Base-by-base conservation (phyloP, 2,329 filamentous ascomycete genomes). In the Pseudophaeomoniella oleicola region DNA sequence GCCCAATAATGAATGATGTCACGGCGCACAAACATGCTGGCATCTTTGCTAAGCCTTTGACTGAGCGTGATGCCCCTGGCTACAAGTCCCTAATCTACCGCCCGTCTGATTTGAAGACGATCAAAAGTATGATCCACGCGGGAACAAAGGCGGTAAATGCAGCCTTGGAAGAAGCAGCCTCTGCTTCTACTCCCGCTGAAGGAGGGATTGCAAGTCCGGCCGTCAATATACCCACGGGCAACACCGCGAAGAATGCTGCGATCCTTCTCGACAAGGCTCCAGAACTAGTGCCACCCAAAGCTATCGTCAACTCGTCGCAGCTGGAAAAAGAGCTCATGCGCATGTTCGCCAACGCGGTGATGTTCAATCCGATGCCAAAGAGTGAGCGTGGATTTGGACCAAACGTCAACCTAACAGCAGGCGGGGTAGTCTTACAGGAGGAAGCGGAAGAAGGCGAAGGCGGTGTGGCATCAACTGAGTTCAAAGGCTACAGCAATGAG, bases 321-420 rank as follows among this genome's bases (percentile, higher is more conserved):
- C 69, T 96, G 12, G 88, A 96, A 58, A 84, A 86, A 46, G 88
- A 96, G 55, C 65, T 96, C 9, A 84, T 92, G 48, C 82, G 92
- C 49, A 94, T 96, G 83, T 94, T 96, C 56, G 85, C 86, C 46
- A 96, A 96, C 51, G 88, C 90, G 13, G 81, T 94, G 58, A 96
- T 98, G 90, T 98, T 94, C 65, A 96, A 96, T 49, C 78, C 82
- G 0, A 84, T 93, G 43, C 77, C 80, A 0, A 39, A 30, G 3
- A 43, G 42, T 12, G 67, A 81, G 45, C 72, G 78, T 16, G 80
- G 81, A 0, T 75, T 80, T 6, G 79, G 79, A 0, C 64, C 69
- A 2, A 62, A 67, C 0, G 81, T 86, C 44, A 56, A 45, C 5
- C 41, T 46, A 10, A 37, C 44, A 12, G 45, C 41, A 34, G 30